Evolutionary conservation across 108 stramenopile genomes (phyloP).

Genomic region (Aurantiochytrium sp.): DNA sequence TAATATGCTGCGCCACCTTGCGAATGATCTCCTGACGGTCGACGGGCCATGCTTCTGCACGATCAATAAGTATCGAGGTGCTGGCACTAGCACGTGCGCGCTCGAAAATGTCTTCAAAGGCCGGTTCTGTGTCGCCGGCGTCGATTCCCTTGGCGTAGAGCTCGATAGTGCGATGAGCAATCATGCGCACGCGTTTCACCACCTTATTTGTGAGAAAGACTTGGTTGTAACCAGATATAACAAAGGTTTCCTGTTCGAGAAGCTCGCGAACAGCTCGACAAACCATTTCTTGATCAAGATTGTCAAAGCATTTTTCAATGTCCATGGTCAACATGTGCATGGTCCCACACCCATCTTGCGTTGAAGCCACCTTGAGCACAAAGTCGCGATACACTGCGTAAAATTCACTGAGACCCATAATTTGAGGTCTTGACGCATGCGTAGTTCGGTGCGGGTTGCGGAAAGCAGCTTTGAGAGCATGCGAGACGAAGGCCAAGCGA

Average conservation of each 20-base stretch:
- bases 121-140: background rate
- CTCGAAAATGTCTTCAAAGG: background rate
- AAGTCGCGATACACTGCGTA: background rate
- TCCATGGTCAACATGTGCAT: background rate
- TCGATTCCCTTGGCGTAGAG: background rate
- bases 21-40: background rate
- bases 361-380: background rate
- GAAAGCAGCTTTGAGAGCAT: background rate
- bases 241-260: background rate
- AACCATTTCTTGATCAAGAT: background rate
- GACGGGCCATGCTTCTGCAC: background rate
- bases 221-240: background rate
- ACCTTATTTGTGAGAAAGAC: background rate
- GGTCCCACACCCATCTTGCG: too few relatives aligned
- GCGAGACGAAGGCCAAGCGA: background rate
- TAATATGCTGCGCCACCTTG: background rate
- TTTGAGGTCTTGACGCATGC: background rate
- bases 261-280: background rate
- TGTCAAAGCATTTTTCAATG: background rate
- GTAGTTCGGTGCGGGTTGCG: background rate
- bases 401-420: background rate
- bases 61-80: background rate
- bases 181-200: background rate
- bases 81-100: background rate
- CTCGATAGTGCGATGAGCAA: background rate